These are phyloP conservation scores for Cryphonectria parasitica DNA, from an alignment of 2,329 filamentous ascomycete genomes.

Conservation along the genomic window DNA sequence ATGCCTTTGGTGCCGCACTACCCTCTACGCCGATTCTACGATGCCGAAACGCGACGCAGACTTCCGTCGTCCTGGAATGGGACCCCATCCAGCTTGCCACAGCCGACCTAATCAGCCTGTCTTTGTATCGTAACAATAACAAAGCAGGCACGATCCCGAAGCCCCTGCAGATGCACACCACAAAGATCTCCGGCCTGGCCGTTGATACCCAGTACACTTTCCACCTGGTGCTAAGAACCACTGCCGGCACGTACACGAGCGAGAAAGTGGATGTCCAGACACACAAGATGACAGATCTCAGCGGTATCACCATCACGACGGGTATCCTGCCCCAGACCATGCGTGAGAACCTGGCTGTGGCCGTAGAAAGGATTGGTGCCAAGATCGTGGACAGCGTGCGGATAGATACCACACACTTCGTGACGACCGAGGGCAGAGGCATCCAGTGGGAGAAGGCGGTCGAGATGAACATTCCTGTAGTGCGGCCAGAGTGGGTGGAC, in stretches of 20 bases:
- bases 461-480: constrained; percentile 97
- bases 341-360: constrained; percentile 72
- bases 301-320: constrained; percentile 91
- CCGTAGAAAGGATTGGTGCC: constrained; percentile 86
- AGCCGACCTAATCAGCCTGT: constrained; percentile 85
- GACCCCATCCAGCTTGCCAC: constrained; percentile 92
- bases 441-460: constrained; percentile 93
- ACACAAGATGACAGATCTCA: constrained; percentile 98
- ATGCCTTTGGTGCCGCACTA: constrained; percentile 80
- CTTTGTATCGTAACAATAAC: constrained; percentile 91
- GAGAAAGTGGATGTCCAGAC: constrained; percentile 86
- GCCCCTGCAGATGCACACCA: constrained; percentile 85
- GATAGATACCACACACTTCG: constrained; percentile 98
- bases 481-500: constrained; percentile 95
- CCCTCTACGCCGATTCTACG: constrained; percentile 79
- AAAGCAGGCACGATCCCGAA: constrained; percentile 95
- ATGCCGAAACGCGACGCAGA: constrained; percentile 96
- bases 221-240: constrained; percentile 88
- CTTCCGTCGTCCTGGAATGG: constrained; percentile 98
- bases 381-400: constrained; percentile 88
- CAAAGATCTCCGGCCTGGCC: constrained; percentile 95
- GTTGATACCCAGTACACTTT: constrained; percentile 96
- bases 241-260: constrained; percentile 82
- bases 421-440: constrained; percentile 91
- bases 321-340: constrained; percentile 78